Conservation (phyloP, 2,329 filamentous ascomycete species). For the Aplosporella prunicola region DNA sequence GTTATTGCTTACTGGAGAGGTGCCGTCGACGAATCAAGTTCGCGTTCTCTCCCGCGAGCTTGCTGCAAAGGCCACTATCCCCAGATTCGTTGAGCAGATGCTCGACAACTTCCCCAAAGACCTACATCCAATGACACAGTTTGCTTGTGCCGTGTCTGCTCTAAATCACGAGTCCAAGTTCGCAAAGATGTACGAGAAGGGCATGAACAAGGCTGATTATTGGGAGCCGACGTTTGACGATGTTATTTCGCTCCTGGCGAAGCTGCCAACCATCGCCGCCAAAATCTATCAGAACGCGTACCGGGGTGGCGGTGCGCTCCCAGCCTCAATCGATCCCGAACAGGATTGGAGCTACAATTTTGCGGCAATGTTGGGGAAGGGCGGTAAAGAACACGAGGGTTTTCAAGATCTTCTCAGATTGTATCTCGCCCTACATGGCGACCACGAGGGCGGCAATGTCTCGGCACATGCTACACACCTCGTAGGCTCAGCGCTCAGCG, state of each 20-base stretch:
- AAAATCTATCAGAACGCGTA: slow-evolving; percentile 96
- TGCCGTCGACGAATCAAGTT: slow-evolving; percentile 74
- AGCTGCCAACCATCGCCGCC: slow-evolving; percentile 91
- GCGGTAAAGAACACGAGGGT: slow-evolving; percentile 75
- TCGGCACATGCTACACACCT: slow-evolving; percentile 92
- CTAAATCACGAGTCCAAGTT: slow-evolving; percentile 92
- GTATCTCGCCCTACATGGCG: slow-evolving; percentile 92
- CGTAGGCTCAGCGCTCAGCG: slow-evolving; percentile 86
- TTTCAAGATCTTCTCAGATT: slow-evolving; percentile 92
- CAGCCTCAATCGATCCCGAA: slow-evolving; percentile 64
- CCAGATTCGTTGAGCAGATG: slow-evolving; percentile 75
- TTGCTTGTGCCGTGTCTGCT: slow-evolving; percentile 89
- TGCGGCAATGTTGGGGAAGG: slow-evolving; percentile 87
- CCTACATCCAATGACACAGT: slow-evolving; percentile 97
- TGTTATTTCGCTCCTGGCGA: slow-evolving; percentile 83
- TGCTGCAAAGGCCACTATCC: slow-evolving; percentile 75
- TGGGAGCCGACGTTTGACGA: slow-evolving; percentile 99
- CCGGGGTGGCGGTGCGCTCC: slow-evolving; percentile 61
- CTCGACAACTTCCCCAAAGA: slow-evolving; percentile 81
- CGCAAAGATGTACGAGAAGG: slow-evolving; percentile 83
- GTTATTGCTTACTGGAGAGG: slow-evolving; percentile 87
- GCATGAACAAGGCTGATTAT: slow-evolving; percentile 91
- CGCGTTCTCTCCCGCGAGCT: slow-evolving; percentile 76
- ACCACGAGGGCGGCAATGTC: slow-evolving; percentile 97
- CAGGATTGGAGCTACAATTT: slow-evolving; percentile 99